Conservation (phyloP, 305 asterid genomes). For the Solanum hybrid region DNA sequence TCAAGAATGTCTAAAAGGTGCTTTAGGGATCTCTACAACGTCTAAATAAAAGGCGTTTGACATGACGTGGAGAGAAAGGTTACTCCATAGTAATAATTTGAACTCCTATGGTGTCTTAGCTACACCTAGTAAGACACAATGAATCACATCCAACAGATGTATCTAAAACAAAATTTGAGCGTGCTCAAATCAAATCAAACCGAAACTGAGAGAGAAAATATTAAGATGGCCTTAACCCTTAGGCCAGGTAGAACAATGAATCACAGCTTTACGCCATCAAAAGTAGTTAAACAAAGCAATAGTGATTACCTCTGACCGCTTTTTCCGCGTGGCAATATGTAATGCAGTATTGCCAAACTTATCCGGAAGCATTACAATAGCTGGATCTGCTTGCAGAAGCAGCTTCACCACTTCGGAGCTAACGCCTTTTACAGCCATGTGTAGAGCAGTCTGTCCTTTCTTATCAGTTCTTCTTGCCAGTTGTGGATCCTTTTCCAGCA, state of each 20-base stretch:
- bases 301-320: constrained; percentile 48
- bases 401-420: constrained; percentile 40
- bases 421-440: constrained; percentile 78
- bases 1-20: neutral
- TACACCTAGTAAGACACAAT: neutral
- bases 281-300: neutral
- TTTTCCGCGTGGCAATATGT: constrained; percentile 64
- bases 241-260: neutral
- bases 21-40: neutral
- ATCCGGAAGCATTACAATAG: constrained; percentile 65
- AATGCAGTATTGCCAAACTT: constrained; percentile 52
- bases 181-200: neutral
- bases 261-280: neutral
- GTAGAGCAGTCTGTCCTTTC: constrained; percentile 73
- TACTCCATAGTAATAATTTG: neutral
- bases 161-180: neutral
- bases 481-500: constrained; percentile 55
- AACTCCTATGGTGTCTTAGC: neutral
- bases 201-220: neutral
- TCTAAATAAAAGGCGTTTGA: neutral
- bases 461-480: constrained; percentile 60
- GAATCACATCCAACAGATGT: neutral
- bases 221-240: neutral
- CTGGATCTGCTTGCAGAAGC: constrained; percentile 59
- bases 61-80: neutral